phyloP scores from a whole-genome alignment of 306 rosid genomes.

The Trifolium pratense region DNA sequence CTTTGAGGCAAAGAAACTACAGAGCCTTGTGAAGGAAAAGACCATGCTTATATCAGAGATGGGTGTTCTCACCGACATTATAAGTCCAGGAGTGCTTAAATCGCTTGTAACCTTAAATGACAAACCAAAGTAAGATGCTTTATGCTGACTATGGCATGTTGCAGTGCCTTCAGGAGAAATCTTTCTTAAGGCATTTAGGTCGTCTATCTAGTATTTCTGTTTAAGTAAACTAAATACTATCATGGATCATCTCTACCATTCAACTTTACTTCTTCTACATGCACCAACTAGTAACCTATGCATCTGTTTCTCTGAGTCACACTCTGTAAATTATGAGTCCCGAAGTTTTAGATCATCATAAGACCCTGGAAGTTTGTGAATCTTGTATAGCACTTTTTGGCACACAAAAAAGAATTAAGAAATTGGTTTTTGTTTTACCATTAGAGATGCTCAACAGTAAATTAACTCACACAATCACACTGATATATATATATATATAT shows the following conservation, averaged over 20 bases:
- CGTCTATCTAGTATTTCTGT: neutral
- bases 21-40: slow-evolving; percentile 80
- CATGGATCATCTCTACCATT: neutral
- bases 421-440: no score
- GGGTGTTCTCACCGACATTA: slow-evolving; percentile 76
- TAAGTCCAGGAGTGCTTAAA: slow-evolving; percentile 75
- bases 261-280: neutral
- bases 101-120: slow-evolving; percentile 75
- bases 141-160: slow-evolving; percentile 16
- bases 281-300: neutral
- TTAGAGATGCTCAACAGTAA: no score
- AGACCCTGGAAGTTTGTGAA: neutral
- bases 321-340: neutral
- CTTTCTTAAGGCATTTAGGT: slow-evolving; percentile 26
- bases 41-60: slow-evolving; percentile 61
- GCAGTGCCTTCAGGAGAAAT: slow-evolving; percentile 9
- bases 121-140: slow-evolving; percentile 57
- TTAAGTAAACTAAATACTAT: neutral
- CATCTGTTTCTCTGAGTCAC: neutral
- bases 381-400: no score
- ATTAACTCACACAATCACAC: no score
- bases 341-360: neutral
- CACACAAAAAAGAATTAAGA: no score
- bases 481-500: no score
- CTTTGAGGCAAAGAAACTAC: slow-evolving; percentile 76